Conservation (phyloP, 768 basidiomycete genomes). For the Clitopilus passeckerianus region DNA sequence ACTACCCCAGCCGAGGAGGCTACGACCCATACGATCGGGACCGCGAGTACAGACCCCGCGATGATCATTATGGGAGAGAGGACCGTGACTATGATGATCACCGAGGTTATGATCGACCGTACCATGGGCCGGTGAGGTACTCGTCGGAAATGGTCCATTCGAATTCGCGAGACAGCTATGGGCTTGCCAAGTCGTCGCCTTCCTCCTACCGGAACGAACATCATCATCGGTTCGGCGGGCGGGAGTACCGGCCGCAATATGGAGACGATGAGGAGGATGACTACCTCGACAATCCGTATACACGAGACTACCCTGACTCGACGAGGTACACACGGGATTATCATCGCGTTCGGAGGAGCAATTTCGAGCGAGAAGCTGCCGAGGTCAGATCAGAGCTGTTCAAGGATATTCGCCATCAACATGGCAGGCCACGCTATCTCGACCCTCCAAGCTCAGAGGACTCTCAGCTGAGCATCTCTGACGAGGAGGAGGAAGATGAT, state of each 20-base stretch:
- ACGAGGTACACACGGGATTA: conserved; percentile 1
- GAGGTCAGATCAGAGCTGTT: neutral
- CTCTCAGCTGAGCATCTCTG: neutral
- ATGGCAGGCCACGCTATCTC: neutral
- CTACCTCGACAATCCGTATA: conserved; percentile 8
- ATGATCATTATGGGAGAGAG: conserved; percentile 3
- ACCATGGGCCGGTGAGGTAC: conserved; percentile 2
- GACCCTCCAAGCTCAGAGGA: neutral
- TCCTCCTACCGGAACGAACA: conserved; percentile 11
- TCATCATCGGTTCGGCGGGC: conserved; percentile 15
- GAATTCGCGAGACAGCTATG: conserved; percentile 3
- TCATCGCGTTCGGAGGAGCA: neutral
- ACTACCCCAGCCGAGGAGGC: conserved; percentile 4
- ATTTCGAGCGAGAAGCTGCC: neutral
- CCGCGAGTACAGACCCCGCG: conserved; percentile 6
- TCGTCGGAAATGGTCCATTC: conserved; percentile 5
- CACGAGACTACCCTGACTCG: neutral
- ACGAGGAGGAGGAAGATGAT: neutral
- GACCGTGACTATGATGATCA: conserved; percentile 4
- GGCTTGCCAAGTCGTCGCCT: conserved; percentile 8
- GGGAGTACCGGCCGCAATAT: conserved; percentile 8
- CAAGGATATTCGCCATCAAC: neutral
- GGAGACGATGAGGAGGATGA: conserved; percentile 15
- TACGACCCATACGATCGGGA: neutral
- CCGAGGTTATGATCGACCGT: neutral